Evolutionary conservation across 2,329 filamentous ascomycete species (phyloP), one percentile per base, ranked within the genome.

Genomic region (Coniochaeta prunicola): DNA sequence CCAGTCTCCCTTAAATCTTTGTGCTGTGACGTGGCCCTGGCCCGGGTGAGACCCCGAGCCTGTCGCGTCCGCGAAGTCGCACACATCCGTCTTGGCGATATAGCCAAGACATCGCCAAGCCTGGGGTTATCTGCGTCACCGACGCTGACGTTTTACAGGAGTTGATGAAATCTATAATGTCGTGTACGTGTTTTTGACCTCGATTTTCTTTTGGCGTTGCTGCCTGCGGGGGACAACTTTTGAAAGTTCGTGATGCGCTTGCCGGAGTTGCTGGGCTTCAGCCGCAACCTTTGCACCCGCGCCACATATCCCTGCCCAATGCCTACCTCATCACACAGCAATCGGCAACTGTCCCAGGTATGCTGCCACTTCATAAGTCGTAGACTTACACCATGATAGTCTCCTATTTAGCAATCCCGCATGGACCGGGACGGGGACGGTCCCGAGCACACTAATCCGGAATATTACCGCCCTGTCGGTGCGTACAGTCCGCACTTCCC

Each of bases 351-450:
- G 56, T 59, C 24, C 40, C n/a, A 4, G 10, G 28, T 12, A 42
- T 26, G 26, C 19, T 28, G 6, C 33, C 15, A 17, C 28, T 33
- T 30, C 12, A 24, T 38, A 34, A n/a, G 21, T 9, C 33, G 15
- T 53, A 8, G 19, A 28, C 62, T 63, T 38, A 62, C 54, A 26
- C 21, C 10, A 58, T 42, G 58, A 33, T 64, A 84, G 82, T 72
- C 77, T 84, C 69, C 75, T 85, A 61, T 83, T 85, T 70, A 85
- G 79, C 72, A 84, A 84, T 70, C 82, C 82, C 31, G 76, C 76
- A 58, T 84, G 79, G 77, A 74, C 72, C 57, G 78, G 79, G 64
- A 74, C 74, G 58, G 74, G 74, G 61, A 78, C 77, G 24, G 71
- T 80, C 58, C 77, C 81, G 42, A 80, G 77, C 62, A 83, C 80